phyloP scores from a whole-genome alignment of 176 grass and related monocot species.

The Zoysia japonica region DNA sequence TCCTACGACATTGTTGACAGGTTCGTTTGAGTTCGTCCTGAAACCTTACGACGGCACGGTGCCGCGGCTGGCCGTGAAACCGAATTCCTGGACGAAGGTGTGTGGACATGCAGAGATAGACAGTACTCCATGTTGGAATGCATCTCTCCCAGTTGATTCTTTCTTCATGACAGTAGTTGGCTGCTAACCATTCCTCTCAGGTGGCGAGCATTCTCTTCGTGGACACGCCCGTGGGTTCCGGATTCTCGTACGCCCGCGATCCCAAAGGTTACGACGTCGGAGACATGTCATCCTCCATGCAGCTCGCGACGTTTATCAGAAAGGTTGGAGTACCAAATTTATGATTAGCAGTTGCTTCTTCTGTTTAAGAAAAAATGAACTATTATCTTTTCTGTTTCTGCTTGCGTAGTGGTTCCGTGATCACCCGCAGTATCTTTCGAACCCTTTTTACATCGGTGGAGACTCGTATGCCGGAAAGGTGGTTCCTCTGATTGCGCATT shows the following conservation, averaged over 20 bases:
- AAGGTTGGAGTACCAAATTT: constrained; percentile 34
- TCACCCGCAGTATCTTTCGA: constrained; percentile 43
- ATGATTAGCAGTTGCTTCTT: no score
- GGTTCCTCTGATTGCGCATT: constrained; percentile 38
- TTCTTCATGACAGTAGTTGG: no score
- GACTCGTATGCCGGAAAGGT: constrained; percentile 66
- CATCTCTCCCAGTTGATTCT: no score
- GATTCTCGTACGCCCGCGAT: constrained; percentile 55
- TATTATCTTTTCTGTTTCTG: background rate
- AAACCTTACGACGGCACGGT: constrained; percentile 35
- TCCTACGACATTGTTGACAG: background rate
- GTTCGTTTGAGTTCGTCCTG: constrained; percentile 41
- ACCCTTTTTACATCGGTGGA: constrained; percentile 64
- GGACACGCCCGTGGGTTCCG: constrained; percentile 64
- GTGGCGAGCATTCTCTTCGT: constrained; percentile 59
- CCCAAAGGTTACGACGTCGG: constrained; percentile 48
- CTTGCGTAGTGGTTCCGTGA: constrained; percentile 56
- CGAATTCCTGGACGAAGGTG: constrained; percentile 39
- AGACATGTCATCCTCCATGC: constrained; percentile 46
- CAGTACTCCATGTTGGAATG: no score
- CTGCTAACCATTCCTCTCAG: background rate
- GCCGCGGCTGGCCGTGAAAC: constrained; percentile 38
- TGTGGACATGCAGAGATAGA: no score
- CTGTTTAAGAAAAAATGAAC: no score
- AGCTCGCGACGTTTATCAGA: constrained; percentile 49